Evolutionary conservation across 1,284 basidiomycete genomes (phyloP), one percentile per base, ranked within the genome.

Genomic region (Ustilago cynodontis): DNA sequence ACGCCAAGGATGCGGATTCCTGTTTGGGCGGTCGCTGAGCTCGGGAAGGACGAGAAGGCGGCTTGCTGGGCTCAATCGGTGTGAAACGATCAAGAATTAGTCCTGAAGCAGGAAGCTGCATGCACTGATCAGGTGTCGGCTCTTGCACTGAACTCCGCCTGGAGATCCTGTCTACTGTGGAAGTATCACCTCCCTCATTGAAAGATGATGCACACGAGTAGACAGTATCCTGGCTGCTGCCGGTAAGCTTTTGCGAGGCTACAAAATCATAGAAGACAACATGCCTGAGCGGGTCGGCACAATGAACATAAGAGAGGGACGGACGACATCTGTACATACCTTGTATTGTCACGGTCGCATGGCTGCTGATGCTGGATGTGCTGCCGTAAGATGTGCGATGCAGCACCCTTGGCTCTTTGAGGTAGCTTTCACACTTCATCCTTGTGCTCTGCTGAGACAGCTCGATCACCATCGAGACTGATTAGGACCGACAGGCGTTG

Each of bases 1-100:
- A 3, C 5, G 26, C 13, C 5, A 16, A 28, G 28, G 16, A 1
- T 9, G 55, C 16, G 2, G 24, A 29, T 29, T 29, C 2, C 13
- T 28, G 37, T 29, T 45, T 52, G 2, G 33, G 35, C 29, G 24
- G 39, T 22, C 45, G 5, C 18, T 20, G 16, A 7, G 57, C 39
- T 9, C 56, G 59, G 49, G 51, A 9, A 41, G 60, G 65, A 2
- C 59, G 65, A 47, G 59, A 37, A 5, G 59, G 57, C 18, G 59
- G 39, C 59, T 31, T n/a, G 28, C 28, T 22, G 14, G 16, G 16
- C 22, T 18, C 10, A 22, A 9, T 18, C 20, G 43, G 18, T n/a
- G 13, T 2, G 26, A 13, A 13, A 33, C 3, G 6, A 6, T 14
- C 39, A 7, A 26, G 14, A 13, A 24, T 26, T 18, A n/a, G 24